Evolutionary conservation across 139 green algal species (phyloP).

Genomic region (Diplosphaera chodatii): DNA sequence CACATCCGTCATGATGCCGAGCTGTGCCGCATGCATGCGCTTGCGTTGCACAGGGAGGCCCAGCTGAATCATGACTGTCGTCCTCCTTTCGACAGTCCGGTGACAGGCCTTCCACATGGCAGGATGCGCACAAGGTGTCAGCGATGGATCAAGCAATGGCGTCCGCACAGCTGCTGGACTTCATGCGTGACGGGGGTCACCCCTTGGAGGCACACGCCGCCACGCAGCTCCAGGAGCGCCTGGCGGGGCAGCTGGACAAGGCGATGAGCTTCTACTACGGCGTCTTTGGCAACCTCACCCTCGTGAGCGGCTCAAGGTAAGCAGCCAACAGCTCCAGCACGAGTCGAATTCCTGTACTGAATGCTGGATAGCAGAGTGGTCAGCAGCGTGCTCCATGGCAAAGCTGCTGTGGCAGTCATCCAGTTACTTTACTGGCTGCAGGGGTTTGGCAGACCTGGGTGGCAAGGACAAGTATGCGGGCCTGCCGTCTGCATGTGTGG

Average conservation of each 20-base stretch:
- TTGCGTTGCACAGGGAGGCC: too few species aligned
- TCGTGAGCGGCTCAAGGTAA: not conserved
- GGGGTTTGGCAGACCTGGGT: slow-evolving; percentile 13
- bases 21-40: too few species aligned
- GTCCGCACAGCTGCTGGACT: slow-evolving; percentile 25
- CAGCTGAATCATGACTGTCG: too few species aligned
- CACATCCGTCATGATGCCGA: too few species aligned
- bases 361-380: too few species aligned
- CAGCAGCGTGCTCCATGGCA: too few species aligned
- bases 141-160: not conserved
- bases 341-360: too few species aligned
- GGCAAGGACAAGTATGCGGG: slow-evolving; percentile 22
- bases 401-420: too few species aligned
- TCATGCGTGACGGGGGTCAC: slow-evolving; percentile 42
- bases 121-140: not conserved
- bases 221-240: slow-evolving; percentile 10
- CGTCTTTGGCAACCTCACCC: slow-evolving; percentile 26
- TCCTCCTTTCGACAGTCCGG: too few species aligned
- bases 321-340: too few species aligned
- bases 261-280: slow-evolving; percentile 43
- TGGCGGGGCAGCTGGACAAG: slow-evolving; percentile 26
- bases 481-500: slow-evolving; percentile 45
- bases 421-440: slow-evolving; percentile 8
- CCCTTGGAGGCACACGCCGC: slow-evolving; percentile 53
- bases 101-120: too few species aligned